Percentiles rank a stretch among this genome's conserved stretches.
Evolutionary conservation across 768 basidiomycete species (phyloP).

Genomic region (Lactarius evosmus): DNA sequence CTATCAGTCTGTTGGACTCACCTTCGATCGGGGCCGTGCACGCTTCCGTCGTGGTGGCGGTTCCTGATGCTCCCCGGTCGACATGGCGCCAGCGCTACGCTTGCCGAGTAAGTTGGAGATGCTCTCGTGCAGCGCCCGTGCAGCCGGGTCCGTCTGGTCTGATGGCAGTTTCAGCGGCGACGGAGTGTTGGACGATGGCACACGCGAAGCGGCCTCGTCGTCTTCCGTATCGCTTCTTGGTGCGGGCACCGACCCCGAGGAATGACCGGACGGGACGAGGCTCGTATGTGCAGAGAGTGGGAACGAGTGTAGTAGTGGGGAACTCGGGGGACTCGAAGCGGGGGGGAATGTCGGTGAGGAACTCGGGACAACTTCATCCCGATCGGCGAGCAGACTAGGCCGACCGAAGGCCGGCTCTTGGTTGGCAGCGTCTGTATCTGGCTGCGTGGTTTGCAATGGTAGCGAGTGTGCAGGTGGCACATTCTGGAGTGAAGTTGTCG

Average conservation of each 20-base stretch:
- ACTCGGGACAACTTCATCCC: slow-evolving; percentile 20
- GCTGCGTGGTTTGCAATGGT: slow-evolving; percentile 1
- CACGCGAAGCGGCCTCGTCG: slow-evolving; percentile 26
- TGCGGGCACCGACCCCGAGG: slow-evolving; percentile 18
- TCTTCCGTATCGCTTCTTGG: slow-evolving; percentile 31
- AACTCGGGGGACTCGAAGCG: slow-evolving; percentile 8
- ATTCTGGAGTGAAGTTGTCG: background rate
- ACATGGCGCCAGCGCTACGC: slow-evolving; percentile 41
- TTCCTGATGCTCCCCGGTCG: slow-evolving; percentile 25
- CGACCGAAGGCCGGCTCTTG: slow-evolving; percentile 4
- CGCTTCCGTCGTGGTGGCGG: slow-evolving; percentile 36
- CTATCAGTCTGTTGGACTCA: slow-evolving; percentile 28
- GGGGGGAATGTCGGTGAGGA: slow-evolving; percentile 13
- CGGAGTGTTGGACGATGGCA: slow-evolving; percentile 22
- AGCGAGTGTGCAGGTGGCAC: background rate
- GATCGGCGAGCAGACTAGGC: background rate
- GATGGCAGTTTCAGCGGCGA: slow-evolving; percentile 36
- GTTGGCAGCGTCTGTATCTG: slow-evolving; percentile 4
- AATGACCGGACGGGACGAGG: background rate
- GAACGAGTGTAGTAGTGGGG: slow-evolving; percentile 1
- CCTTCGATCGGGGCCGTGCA: slow-evolving; percentile 40
- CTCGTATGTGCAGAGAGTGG: slow-evolving; percentile 15
- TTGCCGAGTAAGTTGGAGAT: slow-evolving; percentile 70
- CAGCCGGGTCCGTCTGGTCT: slow-evolving; percentile 42
- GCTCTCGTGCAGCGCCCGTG: slow-evolving; percentile 65